A percentile compares a stretch with the other conserved stretches of the same genome.
Evolutionary conservation across 148 eudicot genomes (phyloP).

Genomic region (Vaccinium corymbosum): DNA sequence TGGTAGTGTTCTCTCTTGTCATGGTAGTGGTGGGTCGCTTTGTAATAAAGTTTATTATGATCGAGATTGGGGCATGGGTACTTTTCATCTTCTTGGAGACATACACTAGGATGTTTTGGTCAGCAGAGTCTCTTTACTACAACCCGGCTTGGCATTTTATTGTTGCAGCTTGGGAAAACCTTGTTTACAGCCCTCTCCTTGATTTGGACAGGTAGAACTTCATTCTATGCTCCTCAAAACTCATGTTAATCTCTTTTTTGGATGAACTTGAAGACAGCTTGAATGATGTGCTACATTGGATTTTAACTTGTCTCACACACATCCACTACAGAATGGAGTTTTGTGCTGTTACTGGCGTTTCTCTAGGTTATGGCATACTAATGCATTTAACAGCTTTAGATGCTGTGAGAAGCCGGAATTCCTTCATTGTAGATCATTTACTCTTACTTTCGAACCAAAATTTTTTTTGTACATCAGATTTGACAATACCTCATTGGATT

Average conservation of each 20-base stretch:
- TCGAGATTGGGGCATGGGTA: slow-evolving; percentile 95
- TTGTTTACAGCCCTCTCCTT: slow-evolving; percentile 88
- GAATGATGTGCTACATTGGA: not conserved
- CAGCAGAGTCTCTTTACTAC: slow-evolving; percentile 95
- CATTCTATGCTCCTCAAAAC: not conserved
- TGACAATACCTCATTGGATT: not conserved
- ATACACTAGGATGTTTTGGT: slow-evolving; percentile 98
- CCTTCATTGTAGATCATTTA: too few relatives aligned
- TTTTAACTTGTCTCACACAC: not conserved
- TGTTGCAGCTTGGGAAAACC: slow-evolving; percentile 81
- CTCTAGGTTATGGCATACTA: not conserved
- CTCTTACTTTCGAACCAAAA: too few relatives aligned
- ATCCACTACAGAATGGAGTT: not conserved
- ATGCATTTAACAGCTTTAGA: not conserved
- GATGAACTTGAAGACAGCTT: not conserved
- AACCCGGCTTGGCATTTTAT: slow-evolving; percentile 89
- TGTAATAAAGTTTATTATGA: slow-evolving; percentile 67
- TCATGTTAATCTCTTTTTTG: not conserved
- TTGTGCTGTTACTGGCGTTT: not conserved
- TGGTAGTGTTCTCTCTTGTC: slow-evolving; percentile 87
- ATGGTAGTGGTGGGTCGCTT: slow-evolving; percentile 95
- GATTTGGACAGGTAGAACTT: slow-evolving; percentile 86
- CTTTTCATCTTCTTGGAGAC: slow-evolving; percentile 95
- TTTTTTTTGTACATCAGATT: not conserved
- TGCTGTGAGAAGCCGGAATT: not conserved